Percentiles rank a stretch among this genome's conserved stretches.
These are phyloP conservation scores for Mucor racemosus DNA, from an alignment of 371 early-diverging fungal genomes.

Conservation along the genomic window DNA sequence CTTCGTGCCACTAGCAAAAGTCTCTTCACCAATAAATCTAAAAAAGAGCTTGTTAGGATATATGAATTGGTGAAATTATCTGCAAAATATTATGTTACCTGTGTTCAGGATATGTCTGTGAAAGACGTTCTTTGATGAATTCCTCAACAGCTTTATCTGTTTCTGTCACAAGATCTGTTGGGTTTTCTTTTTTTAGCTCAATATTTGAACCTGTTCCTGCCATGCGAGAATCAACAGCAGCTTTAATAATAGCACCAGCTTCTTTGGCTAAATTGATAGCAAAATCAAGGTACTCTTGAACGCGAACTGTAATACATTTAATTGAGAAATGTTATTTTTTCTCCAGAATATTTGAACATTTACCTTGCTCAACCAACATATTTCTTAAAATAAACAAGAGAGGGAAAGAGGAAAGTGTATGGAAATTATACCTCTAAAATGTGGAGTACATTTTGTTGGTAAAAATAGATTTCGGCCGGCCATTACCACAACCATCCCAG, in stretches of 20 bases:
- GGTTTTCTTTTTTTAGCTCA: constrained; percentile 65
- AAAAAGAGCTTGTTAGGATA: not conserved
- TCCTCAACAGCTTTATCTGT: constrained; percentile 85
- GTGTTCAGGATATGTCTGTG: constrained; percentile 66
- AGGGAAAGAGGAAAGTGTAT: not conserved
- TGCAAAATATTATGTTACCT: constrained; percentile 41
- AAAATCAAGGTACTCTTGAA: constrained; percentile 56
- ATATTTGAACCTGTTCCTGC: constrained; percentile 49
- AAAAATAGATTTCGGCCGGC: not conserved
- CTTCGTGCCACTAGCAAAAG: constrained; percentile 66
- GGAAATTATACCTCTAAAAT: not conserved
- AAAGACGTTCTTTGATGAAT: constrained; percentile 64
- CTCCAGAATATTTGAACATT: no score
- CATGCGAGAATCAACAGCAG: constrained; percentile 60
- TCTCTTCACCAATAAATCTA: constrained; percentile 89
- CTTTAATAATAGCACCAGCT: constrained; percentile 66
- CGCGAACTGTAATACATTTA: constrained; percentile 4
- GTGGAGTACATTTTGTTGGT: not conserved
- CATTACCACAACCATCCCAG: not conserved
- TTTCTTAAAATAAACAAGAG: constrained; percentile 1
- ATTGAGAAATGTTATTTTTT: no score
- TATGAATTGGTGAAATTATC: not conserved
- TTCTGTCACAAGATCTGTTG: constrained; percentile 84
- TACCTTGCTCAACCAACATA: constrained; percentile 18
- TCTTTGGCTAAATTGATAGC: constrained; percentile 63